Evolutionary conservation across 441 rosid species (phyloP), one percentile per base, ranked within the genome.

Genomic region (Aquilaria agallochum): DNA sequence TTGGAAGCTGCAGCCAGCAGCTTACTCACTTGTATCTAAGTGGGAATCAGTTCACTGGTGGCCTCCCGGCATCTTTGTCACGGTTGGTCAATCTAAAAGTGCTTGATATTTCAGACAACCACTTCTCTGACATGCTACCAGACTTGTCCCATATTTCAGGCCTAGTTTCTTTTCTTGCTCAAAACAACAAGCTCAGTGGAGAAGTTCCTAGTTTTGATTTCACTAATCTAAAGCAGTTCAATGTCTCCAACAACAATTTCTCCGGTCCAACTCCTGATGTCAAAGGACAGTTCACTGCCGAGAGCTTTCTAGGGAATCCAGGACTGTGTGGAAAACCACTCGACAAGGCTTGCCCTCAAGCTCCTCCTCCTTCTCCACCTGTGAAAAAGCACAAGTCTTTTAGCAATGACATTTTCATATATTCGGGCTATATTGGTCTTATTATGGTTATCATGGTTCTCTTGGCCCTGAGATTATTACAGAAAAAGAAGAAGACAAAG

Each of bases 201-300:
- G 45, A 48, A 30, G 71, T 84, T 4, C 90, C 85, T 6, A 74
- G 63, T 15, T 65, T 87, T 5, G 71, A 82, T 58, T 87, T 82
- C 71, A 51, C 76, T 64, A 76, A 77, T 51, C 80, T 87, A 27
- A 4, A 40, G 46, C 57, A 58, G 1, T 79, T 84, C 68, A 87
- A 81, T 65, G 85, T 82, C 64, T 77, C 90, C 11, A 76, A 84
- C 80, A 87, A 87, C 75, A 62, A 78, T 53, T 71, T 87, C 68
- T 63, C 63, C 0, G 94, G 90, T 47, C 79, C 76, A 7, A 49
- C 82, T 61, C 88, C 87, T 60, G 84, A 76, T 53, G 72, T 71
- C 36, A 62, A 73, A 50, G 78, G 67, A 47, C 73, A 54, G 60
- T 79, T 87, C 62, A 45, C 55, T 34, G 72, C 59, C 2, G 65